A percentile compares a stretch with the other conserved stretches of the same genome.
phyloP scores from a whole-genome alignment of 2,329 filamentous ascomycete species.

The Hypoxylon rubiginosum region DNA sequence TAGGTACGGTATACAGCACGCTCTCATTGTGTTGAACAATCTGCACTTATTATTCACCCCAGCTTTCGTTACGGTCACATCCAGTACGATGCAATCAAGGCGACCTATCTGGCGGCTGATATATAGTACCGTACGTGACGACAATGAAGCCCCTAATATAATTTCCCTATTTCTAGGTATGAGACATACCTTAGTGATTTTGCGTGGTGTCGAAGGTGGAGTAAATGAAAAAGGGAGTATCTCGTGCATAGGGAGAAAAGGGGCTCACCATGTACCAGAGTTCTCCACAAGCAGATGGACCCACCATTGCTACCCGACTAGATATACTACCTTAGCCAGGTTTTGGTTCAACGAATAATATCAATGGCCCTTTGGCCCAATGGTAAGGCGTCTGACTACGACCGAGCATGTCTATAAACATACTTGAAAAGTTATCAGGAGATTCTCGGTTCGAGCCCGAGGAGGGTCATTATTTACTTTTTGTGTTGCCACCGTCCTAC shows the following conservation, averaged over 20 bases:
- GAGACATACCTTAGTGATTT: no score
- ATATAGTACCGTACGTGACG: no score
- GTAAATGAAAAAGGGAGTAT: no score
- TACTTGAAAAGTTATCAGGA: conserved; percentile 25
- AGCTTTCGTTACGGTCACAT: no score
- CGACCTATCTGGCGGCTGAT: no score
- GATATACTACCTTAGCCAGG: not conserved
- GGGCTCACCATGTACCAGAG: not conserved
- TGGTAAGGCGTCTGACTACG: conserved; percentile 38
- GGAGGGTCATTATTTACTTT: conserved; percentile 19
- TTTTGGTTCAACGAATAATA: not conserved
- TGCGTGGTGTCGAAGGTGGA: no score
- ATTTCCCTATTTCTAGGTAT: no score
- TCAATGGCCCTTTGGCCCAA: conserved; percentile 28
- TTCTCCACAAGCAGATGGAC: not conserved
- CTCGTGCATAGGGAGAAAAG: no score
- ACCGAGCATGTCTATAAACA: conserved; percentile 5
- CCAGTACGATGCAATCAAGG: no score
- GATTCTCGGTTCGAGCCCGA: conserved; percentile 36
- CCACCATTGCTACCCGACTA: not conserved
- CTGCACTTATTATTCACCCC: no score
- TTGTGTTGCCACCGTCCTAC: not conserved
- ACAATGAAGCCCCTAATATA: no score
- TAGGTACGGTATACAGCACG: conserved; percentile 12
- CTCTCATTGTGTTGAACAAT: not conserved